Base-by-base conservation (phyloP, 129 eudicot genomes). In the Centella asiatica region DNA sequence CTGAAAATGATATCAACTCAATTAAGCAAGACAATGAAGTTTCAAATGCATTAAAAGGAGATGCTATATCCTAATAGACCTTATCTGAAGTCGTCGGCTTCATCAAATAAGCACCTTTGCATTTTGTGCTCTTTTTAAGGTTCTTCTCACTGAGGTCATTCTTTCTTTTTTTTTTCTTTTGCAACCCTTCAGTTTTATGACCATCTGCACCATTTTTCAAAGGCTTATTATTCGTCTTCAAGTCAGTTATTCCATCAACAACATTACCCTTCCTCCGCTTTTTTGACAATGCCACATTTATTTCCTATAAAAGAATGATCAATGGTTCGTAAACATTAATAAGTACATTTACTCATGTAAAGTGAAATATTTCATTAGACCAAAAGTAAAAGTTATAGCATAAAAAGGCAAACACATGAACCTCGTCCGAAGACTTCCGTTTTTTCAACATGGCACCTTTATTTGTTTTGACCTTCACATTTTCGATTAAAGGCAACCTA, bases 401-500 rank as follows among this genome's bases (percentile, higher is more conserved):
- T 19, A 18, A 8, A 46, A 37, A 52, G 12, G 8, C 42, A 20
- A 24, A 12, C 3, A 57, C 69, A 5, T 15, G 36, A 18, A 80
- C 76, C 73, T 77, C 65, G 44, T 55, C 70, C 24, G 79, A 53
- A 58, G 66, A 78, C 27, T 46, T 45, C 64, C 69, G 20, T 69
- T 45, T 75, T 51, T 77, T 72, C 1, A 50, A 68, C 25, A 64
- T 44, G 20, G 58, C 31, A 33, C 60, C 65, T 22, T 36, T 55
- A 7, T 22, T 51, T 47, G 5, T 42, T 59, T 65, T 47, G 19
- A 42, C 42, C 62, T 6, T 61, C 14, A 46, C 24, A 51, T 69
- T 58, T 28, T 67, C 78, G 15, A 60, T 63, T 60, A 77, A 65
- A 39, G 52, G 57, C 59, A 83, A 63, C 74, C 80, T 66, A 60